Evolutionary conservation across 768 basidiomycete species (phyloP).

Genomic region (Lactarius deliciosus): DNA sequence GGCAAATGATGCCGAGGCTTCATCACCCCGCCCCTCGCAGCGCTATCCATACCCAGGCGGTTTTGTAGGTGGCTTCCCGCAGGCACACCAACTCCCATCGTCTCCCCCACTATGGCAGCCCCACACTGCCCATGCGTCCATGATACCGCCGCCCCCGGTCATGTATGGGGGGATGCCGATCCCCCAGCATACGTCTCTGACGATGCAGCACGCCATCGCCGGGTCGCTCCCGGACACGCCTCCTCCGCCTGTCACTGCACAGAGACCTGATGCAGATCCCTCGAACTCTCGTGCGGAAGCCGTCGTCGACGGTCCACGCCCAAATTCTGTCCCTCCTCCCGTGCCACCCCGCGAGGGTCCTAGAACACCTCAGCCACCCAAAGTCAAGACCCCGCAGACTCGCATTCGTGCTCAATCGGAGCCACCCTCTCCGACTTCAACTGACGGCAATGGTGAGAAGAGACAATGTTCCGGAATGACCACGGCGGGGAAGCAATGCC

Average conservation of each 20-base stretch:
- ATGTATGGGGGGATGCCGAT: conserved; percentile 38
- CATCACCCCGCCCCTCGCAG: neutral
- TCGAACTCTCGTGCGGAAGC: neutral
- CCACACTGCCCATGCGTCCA: conserved; percentile 29
- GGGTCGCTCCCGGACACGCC: conserved; percentile 10
- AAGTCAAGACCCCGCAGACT: conserved; percentile 3
- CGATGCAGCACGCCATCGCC: conserved; percentile 41
- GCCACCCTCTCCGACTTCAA: conserved; percentile 30
- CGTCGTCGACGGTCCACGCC: neutral
- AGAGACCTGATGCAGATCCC: conserved; percentile 9
- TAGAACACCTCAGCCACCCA: conserved; percentile 23
- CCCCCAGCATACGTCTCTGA: conserved; percentile 39
- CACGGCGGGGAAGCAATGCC: conserved; percentile 62
- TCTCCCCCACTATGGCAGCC: neutral
- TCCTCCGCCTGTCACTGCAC: conserved; percentile 11
- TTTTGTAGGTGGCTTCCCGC: conserved; percentile 3
- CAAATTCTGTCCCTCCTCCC: conserved; percentile 1
- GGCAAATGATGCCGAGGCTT: neutral
- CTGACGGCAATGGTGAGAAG: conserved; percentile 19
- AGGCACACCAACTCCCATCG: conserved; percentile 10
- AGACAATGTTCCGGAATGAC: conserved; percentile 65
- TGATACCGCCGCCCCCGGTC: conserved; percentile 34
- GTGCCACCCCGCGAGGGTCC: conserved; percentile 4
- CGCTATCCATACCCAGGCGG: neutral
- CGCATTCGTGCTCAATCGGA: conserved; percentile 26